A percentile compares a stretch with the other conserved stretches of the same genome.
These are phyloP conservation scores for Moniliella sp. DNA, from an alignment of 1,284 basidiomycete species.

Conservation along the genomic window DNA sequence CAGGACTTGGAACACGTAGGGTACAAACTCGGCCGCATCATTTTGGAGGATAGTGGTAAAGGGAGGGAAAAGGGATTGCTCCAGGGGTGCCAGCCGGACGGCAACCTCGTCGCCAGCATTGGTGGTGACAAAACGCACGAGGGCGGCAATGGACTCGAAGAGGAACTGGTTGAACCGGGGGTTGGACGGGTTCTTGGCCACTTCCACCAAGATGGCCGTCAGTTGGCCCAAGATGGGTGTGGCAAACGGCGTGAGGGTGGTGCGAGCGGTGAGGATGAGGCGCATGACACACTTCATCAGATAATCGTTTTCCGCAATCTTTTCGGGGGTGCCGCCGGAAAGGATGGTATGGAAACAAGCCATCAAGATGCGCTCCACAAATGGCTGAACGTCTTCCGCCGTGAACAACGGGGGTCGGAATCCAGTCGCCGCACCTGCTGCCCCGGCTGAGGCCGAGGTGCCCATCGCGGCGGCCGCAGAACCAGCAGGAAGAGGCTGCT, in stretches of 20 bases:
- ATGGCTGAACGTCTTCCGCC: conserved; percentile 61
- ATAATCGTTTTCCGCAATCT: conserved; percentile 91
- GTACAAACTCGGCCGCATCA: conserved; percentile 87
- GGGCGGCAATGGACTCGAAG: conserved; percentile 77
- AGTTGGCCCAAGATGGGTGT: conserved; percentile 52
- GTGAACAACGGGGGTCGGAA: conserved; percentile 40
- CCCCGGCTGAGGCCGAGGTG: too few relatives aligned
- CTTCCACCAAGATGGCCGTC: conserved; percentile 58
- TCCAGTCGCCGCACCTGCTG: too few relatives aligned
- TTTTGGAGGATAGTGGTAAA: conserved; percentile 71
- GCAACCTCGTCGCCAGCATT: conserved; percentile 43
- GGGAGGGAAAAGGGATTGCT: conserved; percentile 52
- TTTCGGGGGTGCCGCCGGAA: conserved; percentile 60
- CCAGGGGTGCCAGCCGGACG: conserved; percentile 51
- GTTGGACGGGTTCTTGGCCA: conserved; percentile 87
- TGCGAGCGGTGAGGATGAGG: conserved; percentile 66
- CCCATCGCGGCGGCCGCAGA: too few relatives aligned
- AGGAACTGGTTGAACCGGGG: conserved; percentile 91
- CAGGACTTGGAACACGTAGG: conserved; percentile 88
- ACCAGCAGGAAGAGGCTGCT: conserved; percentile 39
- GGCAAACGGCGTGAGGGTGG: conserved; percentile 50
- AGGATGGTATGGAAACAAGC: conserved; percentile 64
- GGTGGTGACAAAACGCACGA: conserved; percentile 65
- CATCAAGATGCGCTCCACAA: conserved; percentile 54
- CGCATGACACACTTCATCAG: conserved; percentile 96